phyloP scores from a whole-genome alignment of 805 yeast genomes.

The Monosporozyma yasuniensis region DNA sequence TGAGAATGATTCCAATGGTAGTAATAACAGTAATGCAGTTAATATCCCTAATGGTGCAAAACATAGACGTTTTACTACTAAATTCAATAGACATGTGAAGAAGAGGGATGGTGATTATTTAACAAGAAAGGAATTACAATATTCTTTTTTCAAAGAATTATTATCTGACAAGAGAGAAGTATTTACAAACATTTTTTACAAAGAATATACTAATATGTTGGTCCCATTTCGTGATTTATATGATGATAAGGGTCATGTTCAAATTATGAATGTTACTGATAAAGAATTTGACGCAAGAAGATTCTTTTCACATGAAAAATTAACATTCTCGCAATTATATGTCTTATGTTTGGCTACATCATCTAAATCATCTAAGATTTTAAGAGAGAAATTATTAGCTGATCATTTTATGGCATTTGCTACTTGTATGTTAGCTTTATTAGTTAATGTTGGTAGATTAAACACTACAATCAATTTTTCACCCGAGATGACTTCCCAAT shows the following conservation, averaged over 20 bases:
- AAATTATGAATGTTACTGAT: slow-evolving; percentile 24
- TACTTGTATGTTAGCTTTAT: slow-evolving; percentile 70
- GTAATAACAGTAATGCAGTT: neutral
- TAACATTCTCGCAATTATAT: slow-evolving; percentile 79
- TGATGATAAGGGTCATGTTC: slow-evolving; percentile 26
- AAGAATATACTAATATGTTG: slow-evolving; percentile 30
- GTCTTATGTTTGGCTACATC: slow-evolving; percentile 75
- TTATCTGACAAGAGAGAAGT: slow-evolving; percentile 56
- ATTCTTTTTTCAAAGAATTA: slow-evolving; percentile 57
- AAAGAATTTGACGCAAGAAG: slow-evolving; percentile 32
- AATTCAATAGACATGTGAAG: slow-evolving; percentile 50
- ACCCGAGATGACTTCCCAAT: slow-evolving; percentile 88
- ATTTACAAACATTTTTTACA: slow-evolving; percentile 55
- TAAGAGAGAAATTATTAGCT: slow-evolving; percentile 63
- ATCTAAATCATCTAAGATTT: slow-evolving; percentile 70
- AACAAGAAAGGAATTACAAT: slow-evolving; percentile 82
- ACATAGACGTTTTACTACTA: neutral
- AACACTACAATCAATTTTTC: slow-evolving; percentile 93
- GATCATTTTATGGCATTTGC: slow-evolving; percentile 58
- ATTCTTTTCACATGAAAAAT: slow-evolving; percentile 34
- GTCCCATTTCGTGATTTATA: slow-evolving; percentile 28
- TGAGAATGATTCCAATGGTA: neutral
- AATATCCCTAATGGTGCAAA: neutral
- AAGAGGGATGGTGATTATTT: slow-evolving; percentile 89
- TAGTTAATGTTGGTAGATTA: slow-evolving; percentile 88